Percentiles rank a stretch among this genome's conserved stretches.
These are phyloP conservation scores for Davidsoniella neocaledoniae DNA, from an alignment of 2,329 filamentous ascomycete species.

Conservation along the genomic window DNA sequence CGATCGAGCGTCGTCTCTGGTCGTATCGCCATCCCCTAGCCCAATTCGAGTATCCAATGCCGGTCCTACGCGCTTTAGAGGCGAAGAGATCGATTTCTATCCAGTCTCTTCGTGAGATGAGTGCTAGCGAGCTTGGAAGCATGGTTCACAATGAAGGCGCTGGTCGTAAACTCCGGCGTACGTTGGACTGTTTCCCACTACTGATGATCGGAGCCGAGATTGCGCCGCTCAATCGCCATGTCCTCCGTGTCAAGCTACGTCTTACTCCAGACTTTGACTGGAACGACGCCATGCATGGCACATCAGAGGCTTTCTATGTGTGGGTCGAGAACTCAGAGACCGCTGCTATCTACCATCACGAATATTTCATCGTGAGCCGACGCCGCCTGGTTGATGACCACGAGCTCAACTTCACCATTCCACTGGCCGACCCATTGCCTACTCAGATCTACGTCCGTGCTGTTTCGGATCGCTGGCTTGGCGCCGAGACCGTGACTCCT, in stretches of 20 bases:
- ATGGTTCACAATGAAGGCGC: slow-evolving; percentile 84
- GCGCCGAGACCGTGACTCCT: slow-evolving; percentile 85
- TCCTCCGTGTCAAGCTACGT: slow-evolving; percentile 74
- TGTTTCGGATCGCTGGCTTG: slow-evolving; percentile 90
- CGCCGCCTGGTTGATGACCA: slow-evolving; percentile 91
- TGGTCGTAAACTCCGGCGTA: slow-evolving; percentile 62
- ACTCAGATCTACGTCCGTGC: slow-evolving; percentile 92
- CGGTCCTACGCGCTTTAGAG: slow-evolving; percentile 71
- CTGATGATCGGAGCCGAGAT: slow-evolving; percentile 85
- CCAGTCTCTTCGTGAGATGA: slow-evolving; percentile 83
- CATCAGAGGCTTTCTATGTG: slow-evolving; percentile 91
- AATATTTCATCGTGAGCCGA: slow-evolving; percentile 84
- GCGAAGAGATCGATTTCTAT: slow-evolving; percentile 62
- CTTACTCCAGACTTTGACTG: slow-evolving; percentile 82
- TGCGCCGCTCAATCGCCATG: slow-evolving; percentile 84
- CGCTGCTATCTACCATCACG: slow-evolving; percentile 92
- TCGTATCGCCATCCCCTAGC: slow-evolving; percentile 86
- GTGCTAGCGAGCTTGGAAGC: slow-evolving; percentile 71
- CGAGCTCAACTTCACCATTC: slow-evolving; percentile 94
- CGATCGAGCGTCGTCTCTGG: slow-evolving; percentile 93
- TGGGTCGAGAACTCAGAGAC: slow-evolving; percentile 99
- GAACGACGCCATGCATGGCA: slow-evolving; percentile 88
- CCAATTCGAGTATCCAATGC: slow-evolving; percentile 79
- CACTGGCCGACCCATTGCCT: slow-evolving; percentile 78
- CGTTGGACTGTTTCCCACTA: slow-evolving; percentile 84